Evolutionary conservation across 179 eudicot species (phyloP).

Genomic region (Silene coronaria): DNA sequence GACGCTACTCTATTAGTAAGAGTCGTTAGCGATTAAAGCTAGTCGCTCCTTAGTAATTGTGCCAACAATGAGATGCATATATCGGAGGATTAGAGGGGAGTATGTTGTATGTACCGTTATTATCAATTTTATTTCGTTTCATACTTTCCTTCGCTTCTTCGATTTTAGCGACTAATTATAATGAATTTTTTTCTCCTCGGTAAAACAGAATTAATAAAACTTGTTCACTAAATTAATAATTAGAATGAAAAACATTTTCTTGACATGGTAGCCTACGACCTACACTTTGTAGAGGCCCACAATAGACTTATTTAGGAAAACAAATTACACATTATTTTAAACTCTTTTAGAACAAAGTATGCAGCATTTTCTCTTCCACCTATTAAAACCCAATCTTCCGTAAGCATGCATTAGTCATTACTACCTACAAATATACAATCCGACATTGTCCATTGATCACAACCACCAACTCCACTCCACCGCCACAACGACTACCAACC

Average conservation of each 20-base stretch:
- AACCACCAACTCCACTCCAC: background rate
- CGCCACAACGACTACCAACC: background rate
- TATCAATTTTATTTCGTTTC: too few relatives aligned
- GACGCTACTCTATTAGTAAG: too few relatives aligned
- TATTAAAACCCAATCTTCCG: background rate
- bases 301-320: background rate
- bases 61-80: too few relatives aligned
- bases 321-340: background rate
- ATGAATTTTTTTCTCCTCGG: too few relatives aligned
- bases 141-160: too few relatives aligned
- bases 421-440: constrained; percentile 6
- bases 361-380: background rate
- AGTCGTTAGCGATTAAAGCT: too few relatives aligned
- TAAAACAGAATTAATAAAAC: too few relatives aligned
- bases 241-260: background rate
- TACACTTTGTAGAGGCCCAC: background rate
- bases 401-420: background rate
- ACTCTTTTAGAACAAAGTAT: background rate
- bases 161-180: too few relatives aligned
- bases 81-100: too few relatives aligned
- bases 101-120: too few relatives aligned
- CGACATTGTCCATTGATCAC: background rate
- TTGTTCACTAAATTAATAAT: too few relatives aligned
- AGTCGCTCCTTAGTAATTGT: too few relatives aligned
- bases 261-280: background rate